Evolutionary conservation across 148 eudicot genomes (phyloP).

Genomic region (Spergularia bocconei): DNA sequence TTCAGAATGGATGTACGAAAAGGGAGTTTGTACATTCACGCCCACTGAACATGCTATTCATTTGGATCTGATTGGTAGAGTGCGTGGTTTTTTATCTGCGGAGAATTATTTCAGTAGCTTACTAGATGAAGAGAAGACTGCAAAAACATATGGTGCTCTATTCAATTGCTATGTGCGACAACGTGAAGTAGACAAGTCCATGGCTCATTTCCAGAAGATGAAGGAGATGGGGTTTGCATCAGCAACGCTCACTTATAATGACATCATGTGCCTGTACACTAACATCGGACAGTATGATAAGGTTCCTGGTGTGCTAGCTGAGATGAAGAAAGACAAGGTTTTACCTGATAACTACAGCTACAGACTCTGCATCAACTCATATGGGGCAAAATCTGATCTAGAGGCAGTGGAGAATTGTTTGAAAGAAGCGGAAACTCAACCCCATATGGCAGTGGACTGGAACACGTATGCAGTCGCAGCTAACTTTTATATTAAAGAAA

Average conservation of each 20-base stretch:
- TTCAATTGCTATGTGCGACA: slow-evolving; percentile 88
- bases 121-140: slow-evolving; percentile 53
- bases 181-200: slow-evolving; percentile 58
- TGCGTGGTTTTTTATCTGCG: slow-evolving; percentile 64
- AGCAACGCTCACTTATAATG: slow-evolving; percentile 61
- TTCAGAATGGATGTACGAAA: slow-evolving; percentile 75
- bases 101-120: slow-evolving; percentile 70
- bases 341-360: slow-evolving; percentile 84
- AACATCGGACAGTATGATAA: slow-evolving; percentile 47
- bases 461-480: slow-evolving; percentile 81
- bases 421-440: slow-evolving; percentile 71
- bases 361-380: slow-evolving; percentile 78
- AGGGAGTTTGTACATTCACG: slow-evolving; percentile 50
- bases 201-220: slow-evolving; percentile 68
- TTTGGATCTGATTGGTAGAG: slow-evolving; percentile 79
- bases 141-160: slow-evolving; percentile 86
- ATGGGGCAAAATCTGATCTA: slow-evolving; percentile 59
- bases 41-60: slow-evolving; percentile 78
- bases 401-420: slow-evolving; percentile 57
- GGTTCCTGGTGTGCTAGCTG: slow-evolving; percentile 61
- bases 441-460: slow-evolving; percentile 79
- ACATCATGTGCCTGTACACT: slow-evolving; percentile 83
- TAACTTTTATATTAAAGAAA: slow-evolving; percentile 56
- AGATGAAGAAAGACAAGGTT: slow-evolving; percentile 64
- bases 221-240: slow-evolving; percentile 64